Base-by-base conservation (phyloP, 139 green algal genomes). In the Chlamydomonas applanata region DNA sequence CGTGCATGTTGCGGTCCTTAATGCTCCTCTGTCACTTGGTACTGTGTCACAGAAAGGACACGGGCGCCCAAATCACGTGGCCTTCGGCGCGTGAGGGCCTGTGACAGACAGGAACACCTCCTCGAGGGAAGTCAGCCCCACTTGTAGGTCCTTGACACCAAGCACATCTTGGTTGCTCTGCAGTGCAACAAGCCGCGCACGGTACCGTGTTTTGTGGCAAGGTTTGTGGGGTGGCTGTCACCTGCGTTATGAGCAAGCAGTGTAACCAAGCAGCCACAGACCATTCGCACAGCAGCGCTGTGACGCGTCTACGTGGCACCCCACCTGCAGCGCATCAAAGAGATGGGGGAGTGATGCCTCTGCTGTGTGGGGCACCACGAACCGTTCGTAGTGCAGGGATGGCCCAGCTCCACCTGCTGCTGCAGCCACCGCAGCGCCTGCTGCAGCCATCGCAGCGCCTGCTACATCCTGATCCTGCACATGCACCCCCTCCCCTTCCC, bases 91-190 rank as follows among this genome's bases (percentile, higher is more conserved):
- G 7, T 49, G 40, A 7, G 7, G 40, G 7, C 11, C 7, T 7
- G 11, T 49, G 40, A 49, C 40, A 11, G 40, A 49, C n/a, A 66
- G 59, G 59, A 66, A 66, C 34, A 66, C 59, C 11, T 66, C 59
- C 59, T 66, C 59, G 3, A 66, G n/a, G 25, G 59, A 30, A 4
- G 59, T 66, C 3, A 66, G 59, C 4, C 59, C 59, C 3, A 66
- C 59, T 35, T 66, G 59, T 4, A 66, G 17, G 59, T 66, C 59
- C 59, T 40, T 30, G 3, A 66, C 30, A 3, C 59, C 59, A 24
- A 66, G 40, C 40, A n/a, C n/a, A n/a, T n/a, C n/a, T n/a, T n/a
- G n/a, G n/a, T n/a, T n/a, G n/a, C n/a, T n/a, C n/a, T n/a, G n/a
- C n/a, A n/a, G n/a, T n/a, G n/a, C n/a, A n/a, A n/a, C n/a, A n/a